Evolutionary conservation across 495 filamentous ascomycete genomes (phyloP), one percentile per base, ranked within the genome.

Genomic region (Amphirosellinia nigrospora): DNA sequence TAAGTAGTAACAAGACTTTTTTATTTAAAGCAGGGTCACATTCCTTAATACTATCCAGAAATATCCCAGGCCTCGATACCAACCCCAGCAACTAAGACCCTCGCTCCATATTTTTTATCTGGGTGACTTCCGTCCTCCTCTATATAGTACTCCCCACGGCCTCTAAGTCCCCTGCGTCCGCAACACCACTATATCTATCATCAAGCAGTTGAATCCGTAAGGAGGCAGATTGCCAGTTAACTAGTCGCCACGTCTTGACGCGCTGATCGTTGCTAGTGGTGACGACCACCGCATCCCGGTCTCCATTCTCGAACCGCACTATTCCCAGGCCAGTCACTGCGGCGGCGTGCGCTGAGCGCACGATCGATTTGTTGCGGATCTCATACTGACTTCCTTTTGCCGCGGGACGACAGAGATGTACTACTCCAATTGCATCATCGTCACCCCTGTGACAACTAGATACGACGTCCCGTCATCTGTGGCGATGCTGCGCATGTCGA

Each of bases 201-300:
- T 81, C 80, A 10, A 85, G 36, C 52, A 88, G 69, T 55, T 74
- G 74, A 6, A 92, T 80, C 7, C 69, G 76, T 3, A 85, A n/a
- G 5, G 71, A 69, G 5, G 64, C 61, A 9, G 34, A n/a, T 9
- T 43, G 70, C 34, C 79, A 76, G 13, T 72, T 80, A 6, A 64
- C 34, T 39, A 81, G 70, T 61, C 86, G 80, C 94, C 95, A 98
- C 3, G 91, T 71, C 74, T 92, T 93, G 65, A 97, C 75, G 26
- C 89, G 85, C 81, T 97, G 94, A 75, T 98, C 96, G 66, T 92
- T 94, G 32, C 93, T 89, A 0, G 89, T 86, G 1, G 88, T 90
- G 7, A 87, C 86, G 3, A 93, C 68, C n/a, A 70, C 34, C 0
- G 62, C 50, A 3, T 63, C 71, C 3, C 68, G 48, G 52, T 48